Evolutionary conservation across 495 filamentous ascomycete species (phyloP).

Genomic region (Margaritispora aquatica): DNA sequence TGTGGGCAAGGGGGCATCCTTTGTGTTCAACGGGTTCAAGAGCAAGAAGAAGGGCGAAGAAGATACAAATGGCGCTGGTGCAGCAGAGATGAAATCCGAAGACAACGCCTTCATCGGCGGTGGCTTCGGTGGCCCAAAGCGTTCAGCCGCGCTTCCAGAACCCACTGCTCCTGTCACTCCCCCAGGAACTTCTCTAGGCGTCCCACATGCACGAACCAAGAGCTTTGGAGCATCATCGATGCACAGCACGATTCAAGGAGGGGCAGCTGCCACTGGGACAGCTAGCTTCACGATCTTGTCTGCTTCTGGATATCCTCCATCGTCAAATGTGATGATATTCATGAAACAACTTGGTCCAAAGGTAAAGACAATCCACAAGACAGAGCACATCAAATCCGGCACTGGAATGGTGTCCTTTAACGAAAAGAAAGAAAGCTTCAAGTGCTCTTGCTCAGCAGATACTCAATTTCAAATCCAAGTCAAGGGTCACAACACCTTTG

Average conservation of each 20-base stretch:
- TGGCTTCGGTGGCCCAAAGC: not conserved
- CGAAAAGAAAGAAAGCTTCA: constrained; percentile 58
- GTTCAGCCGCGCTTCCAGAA: not conserved
- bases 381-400: constrained; percentile 67
- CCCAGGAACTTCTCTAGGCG: constrained; percentile 35
- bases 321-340: constrained; percentile 74
- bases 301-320: constrained; percentile 69
- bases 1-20: constrained; percentile 77
- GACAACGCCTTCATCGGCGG: constrained; percentile 10
- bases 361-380: constrained; percentile 78
- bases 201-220: constrained; percentile 55
- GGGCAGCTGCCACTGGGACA: constrained; percentile 54
- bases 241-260: constrained; percentile 44
- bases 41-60: constrained; percentile 58
- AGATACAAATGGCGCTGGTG: constrained; percentile 16
- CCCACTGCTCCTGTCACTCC: constrained; percentile 23
- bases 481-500: constrained; percentile 75
- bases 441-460: constrained; percentile 70
- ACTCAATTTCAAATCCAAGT: constrained; percentile 81
- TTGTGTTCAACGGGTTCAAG: constrained; percentile 67
- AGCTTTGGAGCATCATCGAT: constrained; percentile 60
- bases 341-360: constrained; percentile 61
- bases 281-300: constrained; percentile 77
- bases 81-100: constrained; percentile 14
- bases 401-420: constrained; percentile 58